A percentile compares a stretch with the other conserved stretches of the same genome.
Conservation (phyloP, 129 eudicot species). For the Flaveria ramosissima region DNA sequence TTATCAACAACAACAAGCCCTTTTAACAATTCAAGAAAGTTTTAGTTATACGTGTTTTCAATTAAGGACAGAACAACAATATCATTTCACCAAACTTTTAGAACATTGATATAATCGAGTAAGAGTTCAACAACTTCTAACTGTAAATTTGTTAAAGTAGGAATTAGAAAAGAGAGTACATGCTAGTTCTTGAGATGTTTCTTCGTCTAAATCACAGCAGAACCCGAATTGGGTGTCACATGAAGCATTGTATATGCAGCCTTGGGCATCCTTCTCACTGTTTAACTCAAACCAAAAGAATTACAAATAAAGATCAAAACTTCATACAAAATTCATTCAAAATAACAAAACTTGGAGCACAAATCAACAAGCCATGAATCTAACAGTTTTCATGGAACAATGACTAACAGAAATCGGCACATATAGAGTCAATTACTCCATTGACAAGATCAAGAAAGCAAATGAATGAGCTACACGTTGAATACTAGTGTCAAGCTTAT, state of each 20-base stretch:
- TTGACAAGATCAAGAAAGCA: too few relatives aligned
- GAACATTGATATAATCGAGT: background rate
- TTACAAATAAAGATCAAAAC: conserved; percentile 11
- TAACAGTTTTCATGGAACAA: background rate
- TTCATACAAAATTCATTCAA: background rate
- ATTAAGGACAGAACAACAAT: background rate
- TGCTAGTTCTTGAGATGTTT: conserved; percentile 57
- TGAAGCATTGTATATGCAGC: conserved; percentile 82
- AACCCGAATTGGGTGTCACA: conserved; percentile 62
- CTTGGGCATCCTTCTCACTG: conserved; percentile 77
- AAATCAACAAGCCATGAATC: conserved; percentile 4
- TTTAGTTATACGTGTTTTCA: background rate
- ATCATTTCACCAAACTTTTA: background rate
- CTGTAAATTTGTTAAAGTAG: background rate
- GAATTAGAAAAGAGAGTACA: conserved; percentile 36
- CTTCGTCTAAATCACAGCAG: conserved; percentile 72
- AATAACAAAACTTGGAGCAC: background rate
- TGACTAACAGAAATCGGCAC: too few relatives aligned
- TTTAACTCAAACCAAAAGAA: conserved; percentile 9
- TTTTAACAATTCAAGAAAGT: conserved; percentile 17
- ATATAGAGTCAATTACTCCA: too few relatives aligned
- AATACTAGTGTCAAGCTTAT: background rate
- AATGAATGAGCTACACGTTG: background rate
- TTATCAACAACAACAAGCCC: conserved; percentile 7
- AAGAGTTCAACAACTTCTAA: background rate